Percentiles rank a stretch among this genome's conserved stretches.
Evolutionary conservation across 2,329 filamentous ascomycete species (phyloP).

Genomic region (Aspergillus novoparasiticus): DNA sequence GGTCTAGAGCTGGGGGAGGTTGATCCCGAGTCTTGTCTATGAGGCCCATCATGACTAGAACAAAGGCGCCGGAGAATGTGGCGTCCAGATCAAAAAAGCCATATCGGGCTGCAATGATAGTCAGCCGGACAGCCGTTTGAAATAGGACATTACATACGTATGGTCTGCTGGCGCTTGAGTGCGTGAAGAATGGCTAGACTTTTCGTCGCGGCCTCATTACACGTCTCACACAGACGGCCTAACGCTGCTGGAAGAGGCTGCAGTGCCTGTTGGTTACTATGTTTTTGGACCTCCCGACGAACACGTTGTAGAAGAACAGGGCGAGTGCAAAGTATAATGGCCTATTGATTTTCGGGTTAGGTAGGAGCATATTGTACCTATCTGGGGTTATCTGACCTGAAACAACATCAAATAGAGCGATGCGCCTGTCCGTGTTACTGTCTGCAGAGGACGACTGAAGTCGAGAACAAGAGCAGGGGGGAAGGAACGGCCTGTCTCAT

Average conservation of each 20-base stretch:
- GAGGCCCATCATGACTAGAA: constrained; percentile 24
- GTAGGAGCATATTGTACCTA: background rate
- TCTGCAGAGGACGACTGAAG: constrained; percentile 18
- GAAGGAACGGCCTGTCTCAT: constrained; percentile 20
- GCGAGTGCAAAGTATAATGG: constrained; percentile 25
- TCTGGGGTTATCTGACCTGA: constrained; percentile 11
- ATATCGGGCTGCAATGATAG: constrained; percentile 15
- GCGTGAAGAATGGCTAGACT: constrained; percentile 22
- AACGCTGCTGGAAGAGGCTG: constrained; percentile 12
- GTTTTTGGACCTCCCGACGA: constrained; percentile 15
- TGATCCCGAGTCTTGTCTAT: constrained; percentile 10
- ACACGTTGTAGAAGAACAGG: constrained; percentile 24
- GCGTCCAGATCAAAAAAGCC: constrained; percentile 28
- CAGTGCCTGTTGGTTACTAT: constrained; percentile 8
- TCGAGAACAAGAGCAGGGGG: constrained; percentile 18
- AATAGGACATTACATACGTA: constrained; percentile 15
- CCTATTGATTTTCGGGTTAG: constrained; percentile 7
- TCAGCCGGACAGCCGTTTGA: background rate
- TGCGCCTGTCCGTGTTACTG: constrained; percentile 24
- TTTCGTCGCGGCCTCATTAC: constrained; percentile 23
- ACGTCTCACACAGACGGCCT: constrained; percentile 21
- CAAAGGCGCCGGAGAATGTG: constrained; percentile 27
- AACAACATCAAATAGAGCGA: constrained; percentile 27
- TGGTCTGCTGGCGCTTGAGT: constrained; percentile 19
- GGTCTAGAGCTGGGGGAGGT: constrained; percentile 16